A percentile compares a stretch with the other conserved stretches of the same genome.
These are phyloP conservation scores for Fusarium floridanum DNA, from an alignment of 2,329 filamentous ascomycete genomes.

Conservation along the genomic window DNA sequence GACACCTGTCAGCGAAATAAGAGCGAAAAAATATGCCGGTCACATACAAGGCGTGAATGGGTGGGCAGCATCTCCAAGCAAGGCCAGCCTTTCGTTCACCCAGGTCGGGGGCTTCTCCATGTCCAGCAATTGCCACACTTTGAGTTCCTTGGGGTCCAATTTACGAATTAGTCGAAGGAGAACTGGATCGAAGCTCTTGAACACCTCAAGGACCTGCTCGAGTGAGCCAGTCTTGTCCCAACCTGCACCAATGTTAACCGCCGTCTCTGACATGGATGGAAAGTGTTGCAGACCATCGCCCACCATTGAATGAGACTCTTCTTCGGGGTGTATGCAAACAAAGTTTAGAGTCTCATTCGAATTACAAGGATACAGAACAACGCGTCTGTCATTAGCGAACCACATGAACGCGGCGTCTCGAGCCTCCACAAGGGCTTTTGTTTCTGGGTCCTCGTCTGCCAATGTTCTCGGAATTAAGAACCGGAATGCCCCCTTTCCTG, in stretches of 20 bases:
- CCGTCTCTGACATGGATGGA: too few species aligned
- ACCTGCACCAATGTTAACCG: neutral
- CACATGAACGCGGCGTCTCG: slow-evolving; percentile 50
- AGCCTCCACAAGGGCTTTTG: slow-evolving; percentile 22
- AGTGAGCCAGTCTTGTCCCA: slow-evolving; percentile 54
- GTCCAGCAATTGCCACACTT: slow-evolving; percentile 72
- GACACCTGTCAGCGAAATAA: neutral
- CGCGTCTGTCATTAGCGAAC: slow-evolving; percentile 56
- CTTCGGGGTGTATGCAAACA: slow-evolving; percentile 63
- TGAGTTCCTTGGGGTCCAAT: slow-evolving; percentile 60
- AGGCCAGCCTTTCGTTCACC: slow-evolving; percentile 66
- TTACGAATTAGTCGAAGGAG: slow-evolving; percentile 58
- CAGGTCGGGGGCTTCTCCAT: slow-evolving; percentile 71
- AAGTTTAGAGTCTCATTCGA: slow-evolving; percentile 62
- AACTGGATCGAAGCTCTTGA: slow-evolving; percentile 57
- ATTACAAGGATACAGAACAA: slow-evolving; percentile 63
- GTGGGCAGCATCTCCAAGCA: slow-evolving; percentile 77
- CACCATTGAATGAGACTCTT: slow-evolving; percentile 20
- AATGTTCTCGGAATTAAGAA: slow-evolving; percentile 61
- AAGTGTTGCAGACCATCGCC: slow-evolving; percentile 14
- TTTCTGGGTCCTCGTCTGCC: slow-evolving; percentile 49
- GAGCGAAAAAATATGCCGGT: too few species aligned
- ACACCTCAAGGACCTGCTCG: slow-evolving; percentile 53
- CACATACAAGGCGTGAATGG: slow-evolving; percentile 68
- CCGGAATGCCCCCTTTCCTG: slow-evolving; percentile 67